A percentile compares a stretch with the other conserved stretches of the same genome.
Evolutionary conservation across 768 basidiomycete genomes (phyloP).

Genomic region (Asterophora parasitica): DNA sequence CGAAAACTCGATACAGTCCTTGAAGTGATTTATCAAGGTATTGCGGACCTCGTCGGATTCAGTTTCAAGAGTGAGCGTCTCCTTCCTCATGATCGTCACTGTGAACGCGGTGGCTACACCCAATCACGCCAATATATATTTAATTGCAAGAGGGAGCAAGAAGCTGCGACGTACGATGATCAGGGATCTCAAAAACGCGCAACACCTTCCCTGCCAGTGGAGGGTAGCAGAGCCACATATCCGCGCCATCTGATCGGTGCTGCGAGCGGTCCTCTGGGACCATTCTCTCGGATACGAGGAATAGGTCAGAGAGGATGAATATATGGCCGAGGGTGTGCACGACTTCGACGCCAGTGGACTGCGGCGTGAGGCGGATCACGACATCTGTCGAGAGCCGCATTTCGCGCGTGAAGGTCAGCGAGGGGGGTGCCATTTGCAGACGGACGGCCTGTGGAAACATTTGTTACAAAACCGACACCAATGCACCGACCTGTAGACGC

Average conservation of each 20-base stretch:
- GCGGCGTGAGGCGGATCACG: constrained; percentile 72
- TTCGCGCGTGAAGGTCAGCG: constrained; percentile 72
- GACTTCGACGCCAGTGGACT: constrained; percentile 67
- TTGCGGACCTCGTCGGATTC: constrained; percentile 57
- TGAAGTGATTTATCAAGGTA: constrained; percentile 62
- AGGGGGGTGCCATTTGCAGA: constrained; percentile 83
- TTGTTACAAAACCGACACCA: background rate
- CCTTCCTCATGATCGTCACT: constrained; percentile 84
- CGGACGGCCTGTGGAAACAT: constrained; percentile 62
- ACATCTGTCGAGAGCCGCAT: constrained; percentile 71
- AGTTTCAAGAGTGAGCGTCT: constrained; percentile 65
- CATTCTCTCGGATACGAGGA: constrained; percentile 88
- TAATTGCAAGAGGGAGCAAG: background rate
- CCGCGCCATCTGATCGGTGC: constrained; percentile 52
- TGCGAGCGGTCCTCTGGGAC: constrained; percentile 53
- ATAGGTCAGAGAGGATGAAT: constrained; percentile 88
- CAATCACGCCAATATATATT: background rate
- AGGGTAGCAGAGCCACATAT: constrained; percentile 93
- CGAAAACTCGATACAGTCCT: constrained; percentile 83
- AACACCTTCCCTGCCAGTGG: constrained; percentile 94
- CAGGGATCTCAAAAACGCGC: constrained; percentile 56
- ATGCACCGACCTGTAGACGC: constrained; percentile 5
- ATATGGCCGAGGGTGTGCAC: constrained; percentile 76
- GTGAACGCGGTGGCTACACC: constrained; percentile 63
- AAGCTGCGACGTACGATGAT: constrained; percentile 44